A percentile compares a stretch with the other conserved stretches of the same genome.
Conservation (phyloP, 805 yeast genomes). For the Yarrowia porcina region DNA sequence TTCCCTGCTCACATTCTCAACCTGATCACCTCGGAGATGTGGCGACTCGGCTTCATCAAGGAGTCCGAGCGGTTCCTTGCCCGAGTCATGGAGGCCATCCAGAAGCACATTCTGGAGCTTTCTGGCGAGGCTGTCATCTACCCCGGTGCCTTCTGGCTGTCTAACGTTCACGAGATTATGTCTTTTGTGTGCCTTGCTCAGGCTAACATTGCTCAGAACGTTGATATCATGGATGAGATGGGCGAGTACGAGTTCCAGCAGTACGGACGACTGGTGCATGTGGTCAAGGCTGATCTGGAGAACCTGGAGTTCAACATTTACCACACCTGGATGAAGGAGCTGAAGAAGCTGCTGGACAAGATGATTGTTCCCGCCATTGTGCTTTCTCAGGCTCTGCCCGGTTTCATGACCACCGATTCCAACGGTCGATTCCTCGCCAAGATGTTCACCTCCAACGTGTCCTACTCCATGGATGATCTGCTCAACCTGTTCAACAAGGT, state of each 20-base stretch:
- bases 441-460: conserved; percentile 62
- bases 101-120: conserved; percentile 71
- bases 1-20: conserved; percentile 96
- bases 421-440: conserved; percentile 76
- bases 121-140: conserved; percentile 84
- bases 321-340: conserved; percentile 94
- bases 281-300: conserved; percentile 91
- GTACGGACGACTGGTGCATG: conserved; percentile 81
- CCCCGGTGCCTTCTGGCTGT: conserved; percentile 96
- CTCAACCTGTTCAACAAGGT: conserved; percentile 84
- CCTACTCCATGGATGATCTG: conserved; percentile 91
- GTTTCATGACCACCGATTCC: conserved; percentile 80
- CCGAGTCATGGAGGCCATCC: conserved; percentile 81
- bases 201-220: conserved; percentile 82
- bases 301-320: conserved; percentile 89
- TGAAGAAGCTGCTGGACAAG: conserved; percentile 85
- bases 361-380: conserved; percentile 95
- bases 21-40: conserved; percentile 91
- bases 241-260: conserved; percentile 86
- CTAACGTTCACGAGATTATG: conserved; percentile 91
- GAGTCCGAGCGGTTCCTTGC: conserved; percentile 91
- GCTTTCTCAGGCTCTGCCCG: conserved; percentile 91
- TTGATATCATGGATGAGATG: conserved; percentile 74
- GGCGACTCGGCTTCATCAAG: conserved; percentile 91
- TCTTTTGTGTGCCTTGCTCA: conserved; percentile 95